A percentile compares a stretch with the other conserved stretches of the same genome.
Evolutionary conservation across 805 yeast species (phyloP).

Genomic region (Kurtzmaniella cleridarum): DNA sequence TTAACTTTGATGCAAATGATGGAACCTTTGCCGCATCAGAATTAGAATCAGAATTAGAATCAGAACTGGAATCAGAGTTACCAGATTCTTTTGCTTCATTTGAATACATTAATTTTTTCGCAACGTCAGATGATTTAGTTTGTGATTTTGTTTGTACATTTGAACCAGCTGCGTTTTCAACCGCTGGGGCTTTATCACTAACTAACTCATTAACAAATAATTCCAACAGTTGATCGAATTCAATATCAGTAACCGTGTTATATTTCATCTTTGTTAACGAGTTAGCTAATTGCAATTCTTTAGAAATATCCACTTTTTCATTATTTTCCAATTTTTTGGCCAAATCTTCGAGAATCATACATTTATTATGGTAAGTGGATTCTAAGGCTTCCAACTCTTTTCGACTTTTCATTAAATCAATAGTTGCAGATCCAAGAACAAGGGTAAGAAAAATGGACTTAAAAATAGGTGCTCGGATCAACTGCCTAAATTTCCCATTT

Average conservation of each 20-base stretch:
- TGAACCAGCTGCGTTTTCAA: not conserved
- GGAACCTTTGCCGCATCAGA: too few species aligned
- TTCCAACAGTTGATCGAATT: conserved; percentile 35
- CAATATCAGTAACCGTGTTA: conserved; percentile 28
- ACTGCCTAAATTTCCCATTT: conserved; percentile 19
- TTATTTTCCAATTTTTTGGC: conserved; percentile 24
- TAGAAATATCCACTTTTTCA: conserved; percentile 37
- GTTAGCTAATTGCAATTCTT: conserved; percentile 36
- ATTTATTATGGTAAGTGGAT: conserved; percentile 34
- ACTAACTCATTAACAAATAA: conserved; percentile 27
- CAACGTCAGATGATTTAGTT: not conserved
- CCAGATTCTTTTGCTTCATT: not conserved
- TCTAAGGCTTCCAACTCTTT: conserved; percentile 38
- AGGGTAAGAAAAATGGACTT: conserved; percentile 34
- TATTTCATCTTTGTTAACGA: conserved; percentile 35
- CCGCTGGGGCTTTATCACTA: not conserved
- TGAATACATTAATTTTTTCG: not conserved
- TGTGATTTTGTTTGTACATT: not conserved
- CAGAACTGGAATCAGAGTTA: not conserved
- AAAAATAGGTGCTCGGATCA: conserved; percentile 29
- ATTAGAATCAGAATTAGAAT: too few species aligned
- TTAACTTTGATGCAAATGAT: not conserved
- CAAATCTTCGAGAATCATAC: conserved; percentile 26
- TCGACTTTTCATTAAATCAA: conserved; percentile 42
- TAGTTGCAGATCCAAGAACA: conserved; percentile 40